These are phyloP conservation scores for Sclerotinia nivalis DNA, from an alignment of 2,329 filamentous ascomycete genomes.

Conservation along the genomic window DNA sequence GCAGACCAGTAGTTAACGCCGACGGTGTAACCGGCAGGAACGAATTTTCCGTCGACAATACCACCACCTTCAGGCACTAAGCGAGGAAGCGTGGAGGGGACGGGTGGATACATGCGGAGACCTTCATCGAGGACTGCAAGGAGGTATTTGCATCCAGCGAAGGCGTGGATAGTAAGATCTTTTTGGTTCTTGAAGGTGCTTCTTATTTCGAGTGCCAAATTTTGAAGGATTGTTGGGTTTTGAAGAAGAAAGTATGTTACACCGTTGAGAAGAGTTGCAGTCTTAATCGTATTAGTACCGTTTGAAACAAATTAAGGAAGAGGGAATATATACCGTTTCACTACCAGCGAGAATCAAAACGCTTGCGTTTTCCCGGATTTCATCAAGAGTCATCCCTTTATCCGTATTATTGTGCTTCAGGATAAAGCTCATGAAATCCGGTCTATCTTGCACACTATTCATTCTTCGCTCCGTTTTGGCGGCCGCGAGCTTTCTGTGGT, in stretches of 20 bases:
- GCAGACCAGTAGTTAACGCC: constrained; percentile 2
- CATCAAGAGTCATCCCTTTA: constrained; percentile 19
- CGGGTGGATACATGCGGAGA: constrained; percentile 28
- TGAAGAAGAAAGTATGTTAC: constrained; percentile 54
- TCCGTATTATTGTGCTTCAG: constrained; percentile 17
- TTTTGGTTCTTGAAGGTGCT: constrained; percentile 41
- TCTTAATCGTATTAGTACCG: constrained; percentile 34
- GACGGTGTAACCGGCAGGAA: neutral
- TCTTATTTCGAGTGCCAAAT: constrained; percentile 47
- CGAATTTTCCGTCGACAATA: neutral
- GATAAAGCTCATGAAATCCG: constrained; percentile 23
- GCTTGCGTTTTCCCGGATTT: constrained; percentile 16
- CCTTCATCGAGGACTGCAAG: constrained; percentile 26
- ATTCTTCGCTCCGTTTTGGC: constrained; percentile 15
- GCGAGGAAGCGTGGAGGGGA: constrained; percentile 11
- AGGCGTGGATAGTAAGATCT: constrained; percentile 27
- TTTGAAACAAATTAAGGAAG: constrained; percentile 28
- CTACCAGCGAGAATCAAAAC: constrained; percentile 19
- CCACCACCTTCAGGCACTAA: neutral
- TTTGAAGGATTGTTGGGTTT: constrained; percentile 39
- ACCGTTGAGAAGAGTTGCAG: constrained; percentile 39
- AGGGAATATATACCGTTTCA: constrained; percentile 12
- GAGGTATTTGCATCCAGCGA: constrained; percentile 23
- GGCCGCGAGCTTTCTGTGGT: neutral
- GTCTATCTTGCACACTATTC: neutral